Base-by-base conservation (phyloP, 805 yeast genomes). In the Ogataea nitratoaversa region DNA sequence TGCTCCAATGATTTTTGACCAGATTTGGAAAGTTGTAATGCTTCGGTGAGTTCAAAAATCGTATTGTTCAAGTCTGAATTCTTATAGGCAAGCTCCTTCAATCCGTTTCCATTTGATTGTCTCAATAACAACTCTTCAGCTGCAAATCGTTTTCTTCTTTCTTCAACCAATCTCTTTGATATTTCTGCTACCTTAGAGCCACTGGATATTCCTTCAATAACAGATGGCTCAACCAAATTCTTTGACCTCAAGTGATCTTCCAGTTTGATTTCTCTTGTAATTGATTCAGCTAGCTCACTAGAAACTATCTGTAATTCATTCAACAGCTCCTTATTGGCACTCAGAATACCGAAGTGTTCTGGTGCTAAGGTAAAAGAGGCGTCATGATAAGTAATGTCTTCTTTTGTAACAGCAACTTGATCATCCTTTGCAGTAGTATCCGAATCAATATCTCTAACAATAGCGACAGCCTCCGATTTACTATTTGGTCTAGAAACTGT, bases 81-180 rank as follows among this genome's bases (percentile, higher is more conserved):
- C 42, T 78, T 78, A 49, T 76, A 74, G 27, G 74, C 71, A 44
- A 82, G 55, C 38, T 79, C 79, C 23, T 79, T 63, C 37, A 14
- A 78, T 81, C 22, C 67, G 62, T 9, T 79, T 77, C 48, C 73
- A 66, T 44, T 41, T n/a, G 46, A 44, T 34, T 57, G 56, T 28
- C 79, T 58, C 25, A 83, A 54, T 0, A 81, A 75, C 48, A 82
- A 80, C 46, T 83, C 90, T 51, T 84, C 93, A 22, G 87, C 80
- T 22, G 82, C 75, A 48, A 74, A 79, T 38, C 95, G 63, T 41
- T 78, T 72, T 47, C 76, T 66, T 45, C 91, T 67, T 56, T 85
- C 91, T 23, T 76, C 78, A 40, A 74, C 76, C 42, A 85, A 56
- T 44, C 74, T 72, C 33, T 74, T 75, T 30, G 81, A 74, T 41